Evolutionary conservation across 2,329 filamentous ascomycete genomes (phyloP).

Genomic region (Dissoconium aciculare): DNA sequence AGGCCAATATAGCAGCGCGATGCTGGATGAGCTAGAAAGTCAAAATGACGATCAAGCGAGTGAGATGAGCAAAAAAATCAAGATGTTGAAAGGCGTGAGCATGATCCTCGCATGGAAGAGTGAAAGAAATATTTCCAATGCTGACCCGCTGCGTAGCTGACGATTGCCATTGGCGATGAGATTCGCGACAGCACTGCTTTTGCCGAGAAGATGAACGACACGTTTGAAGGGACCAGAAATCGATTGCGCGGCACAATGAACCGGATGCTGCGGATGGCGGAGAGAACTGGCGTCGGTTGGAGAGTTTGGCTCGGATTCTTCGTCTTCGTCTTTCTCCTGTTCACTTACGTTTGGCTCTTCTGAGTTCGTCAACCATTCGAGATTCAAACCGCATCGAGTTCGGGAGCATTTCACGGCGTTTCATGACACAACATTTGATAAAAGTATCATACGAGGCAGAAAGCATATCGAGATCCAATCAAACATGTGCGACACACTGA

Average conservation of each 20-base stretch:
- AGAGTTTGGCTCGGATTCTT: constrained; percentile 89
- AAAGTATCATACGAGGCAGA: too few relatives aligned
- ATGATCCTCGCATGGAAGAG: background rate
- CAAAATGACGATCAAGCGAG: constrained; percentile 86
- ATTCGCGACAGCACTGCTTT: constrained; percentile 80
- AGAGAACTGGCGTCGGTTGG: constrained; percentile 90
- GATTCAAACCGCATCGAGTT: too few relatives aligned
- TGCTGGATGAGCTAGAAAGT: constrained; percentile 83
- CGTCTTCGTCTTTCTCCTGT: constrained; percentile 62
- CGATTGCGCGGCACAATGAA: constrained; percentile 87
- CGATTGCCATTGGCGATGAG: constrained; percentile 83
- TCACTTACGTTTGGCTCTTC: constrained; percentile 82
- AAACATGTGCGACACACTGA: too few relatives aligned
- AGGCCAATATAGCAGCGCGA: constrained; percentile 84
- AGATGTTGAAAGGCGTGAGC: constrained; percentile 71
- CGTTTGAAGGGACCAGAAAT: constrained; percentile 71
- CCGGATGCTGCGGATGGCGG: constrained; percentile 88
- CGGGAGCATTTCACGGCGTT: too few relatives aligned
- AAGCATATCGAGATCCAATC: too few relatives aligned
- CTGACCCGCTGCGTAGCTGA: constrained; percentile 45
- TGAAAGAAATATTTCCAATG: constrained; percentile 1
- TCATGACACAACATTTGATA: too few relatives aligned
- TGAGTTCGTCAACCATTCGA: too few relatives aligned
- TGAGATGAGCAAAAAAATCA: constrained; percentile 82
- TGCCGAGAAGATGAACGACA: constrained; percentile 89